Evolutionary conservation across 139 green algal genomes (phyloP), one percentile per base, ranked within the genome.

Genomic region (Zygnema cylindricum): DNA sequence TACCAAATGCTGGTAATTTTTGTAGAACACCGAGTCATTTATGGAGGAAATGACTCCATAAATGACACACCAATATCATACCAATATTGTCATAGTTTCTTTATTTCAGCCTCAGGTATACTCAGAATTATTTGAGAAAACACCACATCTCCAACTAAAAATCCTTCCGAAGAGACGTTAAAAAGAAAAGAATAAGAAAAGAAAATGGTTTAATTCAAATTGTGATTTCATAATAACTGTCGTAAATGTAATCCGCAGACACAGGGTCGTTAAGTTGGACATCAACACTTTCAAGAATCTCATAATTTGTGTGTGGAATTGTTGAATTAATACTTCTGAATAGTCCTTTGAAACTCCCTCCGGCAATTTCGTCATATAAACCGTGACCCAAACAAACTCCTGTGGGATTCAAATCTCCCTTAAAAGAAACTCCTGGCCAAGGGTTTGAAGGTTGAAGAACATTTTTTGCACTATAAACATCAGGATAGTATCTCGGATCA

Each of bases 181-280:
- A n/a, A n/a, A n/a, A n/a, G n/a, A n/a, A n/a, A n/a, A n/a, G n/a
- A n/a, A n/a, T n/a, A n/a, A n/a, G n/a, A n/a, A n/a, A n/a, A n/a
- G n/a, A n/a, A n/a, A n/a, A n/a, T n/a, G n/a, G n/a, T n/a, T n/a
- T n/a, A n/a, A n/a, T n/a, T 63, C 49, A 63, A 63, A 63, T 7
- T 63, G 16, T 16, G 16, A 16, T 16, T 63, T 63, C 49, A 63
- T 63, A 63, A 16, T 63, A 63, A 7, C 16, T 7, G 16, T 79
- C 71, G 71, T 79, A 79, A 16, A 79, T 79, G 71, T 79, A 79
- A 43, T 79, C 38, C 11, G 71, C 71, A 41, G 7, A 23, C 36
- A 11, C 71, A 41, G 71, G 71, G 71, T 43, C 38, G 11, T 79
- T 79, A 16, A 79, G 36, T 43, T 79, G 71, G 11, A 79, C 71